phyloP scores from a whole-genome alignment of 1,284 basidiomycete genomes.

The Chiua sp. region DNA sequence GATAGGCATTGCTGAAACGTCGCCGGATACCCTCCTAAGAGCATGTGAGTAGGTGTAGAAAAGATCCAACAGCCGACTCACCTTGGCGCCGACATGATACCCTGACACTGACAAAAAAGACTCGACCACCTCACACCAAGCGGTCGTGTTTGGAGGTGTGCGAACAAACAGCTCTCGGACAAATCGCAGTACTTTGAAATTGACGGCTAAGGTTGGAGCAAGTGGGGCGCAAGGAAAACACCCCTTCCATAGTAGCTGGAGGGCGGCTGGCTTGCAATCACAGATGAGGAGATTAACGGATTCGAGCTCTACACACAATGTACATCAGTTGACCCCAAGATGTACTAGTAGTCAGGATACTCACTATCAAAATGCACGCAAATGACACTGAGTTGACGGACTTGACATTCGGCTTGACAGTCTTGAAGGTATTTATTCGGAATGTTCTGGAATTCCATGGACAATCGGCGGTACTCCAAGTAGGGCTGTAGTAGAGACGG shows the following conservation, averaged over 20 bases:
- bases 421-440: too few relatives aligned
- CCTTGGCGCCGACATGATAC: constrained; percentile 10
- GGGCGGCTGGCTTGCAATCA: constrained; percentile 2
- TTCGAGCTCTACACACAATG: too few relatives aligned
- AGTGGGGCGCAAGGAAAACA: constrained; percentile 20
- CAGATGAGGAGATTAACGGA: too few relatives aligned
- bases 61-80: background rate
- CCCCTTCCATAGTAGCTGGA: constrained; percentile 12
- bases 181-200: constrained; percentile 12
- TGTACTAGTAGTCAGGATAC: too few relatives aligned
- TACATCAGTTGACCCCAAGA: too few relatives aligned
- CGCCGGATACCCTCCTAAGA: constrained; percentile 1
- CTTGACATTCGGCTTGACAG: too few relatives aligned
- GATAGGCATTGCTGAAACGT: constrained; percentile 6
- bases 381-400: too few relatives aligned
- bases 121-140: constrained; percentile 14
- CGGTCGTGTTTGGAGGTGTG: constrained; percentile 14
- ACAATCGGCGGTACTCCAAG: background rate
- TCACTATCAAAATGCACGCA: too few relatives aligned
- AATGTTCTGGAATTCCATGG: background rate
- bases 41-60: background rate
- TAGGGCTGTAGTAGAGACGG: constrained; percentile 4
- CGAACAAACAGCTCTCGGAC: constrained; percentile 10
- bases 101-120: constrained; percentile 7
- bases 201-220: constrained; percentile 16